These are phyloP conservation scores for Malassezia dermatis DNA, from an alignment of 1,284 basidiomycete species.

Conservation along the genomic window DNA sequence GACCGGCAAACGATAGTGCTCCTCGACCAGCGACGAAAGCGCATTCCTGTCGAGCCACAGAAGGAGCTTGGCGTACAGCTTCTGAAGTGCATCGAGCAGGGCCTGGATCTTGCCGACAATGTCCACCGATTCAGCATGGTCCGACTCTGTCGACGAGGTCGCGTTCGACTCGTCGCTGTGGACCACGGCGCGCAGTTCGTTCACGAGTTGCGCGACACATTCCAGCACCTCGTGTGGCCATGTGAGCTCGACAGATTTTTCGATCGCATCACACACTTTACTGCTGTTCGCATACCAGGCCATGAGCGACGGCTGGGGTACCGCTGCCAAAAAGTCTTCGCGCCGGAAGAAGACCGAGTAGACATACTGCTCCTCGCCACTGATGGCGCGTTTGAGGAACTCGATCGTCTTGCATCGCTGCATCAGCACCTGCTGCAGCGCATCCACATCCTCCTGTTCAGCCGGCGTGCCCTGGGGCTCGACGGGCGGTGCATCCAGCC, in stretches of 20 bases:
- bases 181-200: neutral
- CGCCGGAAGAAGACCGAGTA: constrained; percentile 5
- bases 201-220: neutral
- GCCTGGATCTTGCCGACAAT: neutral
- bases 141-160: neutral
- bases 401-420: constrained; percentile 4
- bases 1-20: neutral
- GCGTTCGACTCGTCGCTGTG: neutral
- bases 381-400: constrained; percentile 5
- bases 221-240: constrained; percentile 4
- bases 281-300: constrained; percentile 1
- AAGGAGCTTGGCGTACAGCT: constrained; percentile 14
- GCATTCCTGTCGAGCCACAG: constrained; percentile 5
- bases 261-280: neutral
- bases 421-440: neutral
- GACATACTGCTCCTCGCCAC: constrained; percentile 9
- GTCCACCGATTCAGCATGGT: neutral
- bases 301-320: neutral
- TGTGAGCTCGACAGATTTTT: neutral
- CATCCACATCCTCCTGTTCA: neutral
- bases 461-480: neutral
- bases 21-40: neutral
- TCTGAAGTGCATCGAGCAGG: constrained; percentile 4
- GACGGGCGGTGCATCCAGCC: neutral
- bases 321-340: neutral